Base-by-base conservation (phyloP, 139 green algal genomes). In the Spirogloea muscicola region DNA sequence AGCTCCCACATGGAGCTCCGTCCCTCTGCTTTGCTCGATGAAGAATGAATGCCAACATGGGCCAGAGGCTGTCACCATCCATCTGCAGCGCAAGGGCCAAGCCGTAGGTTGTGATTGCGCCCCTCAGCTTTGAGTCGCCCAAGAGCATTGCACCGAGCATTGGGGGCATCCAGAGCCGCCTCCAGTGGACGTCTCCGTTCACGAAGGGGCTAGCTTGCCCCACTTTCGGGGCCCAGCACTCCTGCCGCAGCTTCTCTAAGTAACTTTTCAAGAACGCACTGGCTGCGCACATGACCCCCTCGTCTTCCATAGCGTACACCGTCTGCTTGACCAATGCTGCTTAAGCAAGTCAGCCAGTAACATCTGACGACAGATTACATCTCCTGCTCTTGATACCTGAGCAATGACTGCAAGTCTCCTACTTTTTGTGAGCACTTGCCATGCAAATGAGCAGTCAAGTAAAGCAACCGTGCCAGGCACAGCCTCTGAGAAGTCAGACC, bases 71-170 rank as follows among this genome's bases (percentile, higher is more conserved):
- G 0, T 68, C 25, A 1, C 84, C 82, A 49, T 92, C 89, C 36
- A 85, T 40, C 0, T 40, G 21, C 29, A 95, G 84, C 13, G 88
- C 75, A 1, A 86, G 74, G 3, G 89, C 87, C 51, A 96, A 77
- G 5, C 80, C 86, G 69, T 96, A 88, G 2, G 79, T 70, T 0
- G 84, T 66, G 2, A 91, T 79, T 52, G 89, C 84, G 27, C 65
- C 46, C 1, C 86, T 76, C 49, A 89, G 70, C 27, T 70, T 63
- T 18, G 86, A 77, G 16, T 80, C 69, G 33, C 43, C 16, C 1
- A 21, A 18, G 27, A 69, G 79, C 41, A 95, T 79, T 1, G 71
- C 88, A 0, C 38, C 42, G 52, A 90, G 69, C 66, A 95, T 33
- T 0, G 65, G 49, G 0, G 72, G 81, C 55, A 87, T 62, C 90